Base-by-base conservation (phyloP, 2,329 filamentous ascomycete genomes). In the Claviceps pazoutovae region DNA sequence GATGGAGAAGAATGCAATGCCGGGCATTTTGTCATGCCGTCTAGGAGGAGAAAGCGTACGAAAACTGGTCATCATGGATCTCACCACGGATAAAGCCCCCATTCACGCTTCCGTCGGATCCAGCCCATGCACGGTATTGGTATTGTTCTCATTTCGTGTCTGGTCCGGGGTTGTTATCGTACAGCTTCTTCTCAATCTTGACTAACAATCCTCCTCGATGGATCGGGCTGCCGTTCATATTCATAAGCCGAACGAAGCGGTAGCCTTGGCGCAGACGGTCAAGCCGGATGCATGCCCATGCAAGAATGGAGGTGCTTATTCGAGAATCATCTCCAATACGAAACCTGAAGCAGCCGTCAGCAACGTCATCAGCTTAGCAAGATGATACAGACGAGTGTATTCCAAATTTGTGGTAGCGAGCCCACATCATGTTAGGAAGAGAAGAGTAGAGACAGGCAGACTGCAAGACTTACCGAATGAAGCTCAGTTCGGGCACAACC, bases 401-500 rank as follows among this genome's bases (percentile, higher is more conserved):
- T 26, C 30, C 49, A n/a, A 19, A 30, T 8, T 34, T 51, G 44
- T 47, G 36, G 38, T 47, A 34, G 43, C 36, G 34, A 36, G 23
- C 4, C 43, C 44, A 13, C 26, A 26, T 51, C 37, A 50, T 36
- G 43, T 48, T 23, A 46, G 19, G 51, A 43, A 37, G 1, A 30
- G 23, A 41, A 39, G 16, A 48, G 51, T 43, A 48, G 6, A 42
- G 4, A 49, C 8, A 5, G 30, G 23, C 19, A 14, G 3, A 14
- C n/a, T 7, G 48, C 47, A 23, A 34, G 36, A 59, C 83, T 72
- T 67, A 88, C 84, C 82, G 78, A 36, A 89, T 67, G 62, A 89
- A 89, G 60, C 81, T 85, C 57, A 89, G 71, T 58, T 84, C 77
- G 60, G 86, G 80, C 14, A 85, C 74, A 11, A 88, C 74, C 48